These are phyloP conservation scores for Calonectria leucothoes DNA, from an alignment of 2,329 filamentous ascomycete species.

Conservation along the genomic window DNA sequence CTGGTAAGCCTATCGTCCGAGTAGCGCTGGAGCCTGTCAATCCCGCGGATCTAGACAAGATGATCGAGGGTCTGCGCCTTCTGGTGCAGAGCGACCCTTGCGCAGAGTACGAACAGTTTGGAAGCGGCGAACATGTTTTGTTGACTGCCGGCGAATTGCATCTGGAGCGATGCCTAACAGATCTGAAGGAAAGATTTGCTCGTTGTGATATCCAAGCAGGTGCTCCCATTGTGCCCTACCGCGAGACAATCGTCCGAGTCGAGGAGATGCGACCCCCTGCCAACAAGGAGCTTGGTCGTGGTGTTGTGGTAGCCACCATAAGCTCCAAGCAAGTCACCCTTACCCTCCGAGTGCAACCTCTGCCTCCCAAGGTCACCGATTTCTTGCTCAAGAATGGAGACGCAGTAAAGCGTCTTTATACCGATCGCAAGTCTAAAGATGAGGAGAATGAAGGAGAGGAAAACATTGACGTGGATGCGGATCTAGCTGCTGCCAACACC, in stretches of 20 bases:
- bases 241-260: constrained; percentile 88
- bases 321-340: constrained; percentile 89
- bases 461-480: constrained; percentile 64
- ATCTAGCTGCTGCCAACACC: constrained; percentile 68
- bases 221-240: constrained; percentile 93
- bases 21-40: constrained; percentile 95
- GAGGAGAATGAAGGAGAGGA: constrained; percentile 52
- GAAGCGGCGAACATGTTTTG: constrained; percentile 94
- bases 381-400: constrained; percentile 85
- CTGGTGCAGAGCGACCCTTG: constrained; percentile 96
- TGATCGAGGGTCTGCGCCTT: constrained; percentile 88
- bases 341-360: constrained; percentile 79
- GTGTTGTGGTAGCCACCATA: constrained; percentile 79
- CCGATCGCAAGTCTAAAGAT: constrained; percentile 68
- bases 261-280: constrained; percentile 92
- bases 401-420: constrained; percentile 83
- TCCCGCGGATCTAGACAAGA: constrained; percentile 90
- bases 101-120: constrained; percentile 92
- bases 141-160: constrained; percentile 95
- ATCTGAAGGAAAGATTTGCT: constrained; percentile 92
- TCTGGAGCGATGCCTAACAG: constrained; percentile 91
- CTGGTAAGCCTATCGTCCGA: constrained; percentile 90
- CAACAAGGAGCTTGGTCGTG: constrained; percentile 87
- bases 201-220: constrained; percentile 95
- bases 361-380: constrained; percentile 82